These are phyloP conservation scores for Tulasnella sp. DNA, from an alignment of 768 basidiomycete species.

Conservation along the genomic window DNA sequence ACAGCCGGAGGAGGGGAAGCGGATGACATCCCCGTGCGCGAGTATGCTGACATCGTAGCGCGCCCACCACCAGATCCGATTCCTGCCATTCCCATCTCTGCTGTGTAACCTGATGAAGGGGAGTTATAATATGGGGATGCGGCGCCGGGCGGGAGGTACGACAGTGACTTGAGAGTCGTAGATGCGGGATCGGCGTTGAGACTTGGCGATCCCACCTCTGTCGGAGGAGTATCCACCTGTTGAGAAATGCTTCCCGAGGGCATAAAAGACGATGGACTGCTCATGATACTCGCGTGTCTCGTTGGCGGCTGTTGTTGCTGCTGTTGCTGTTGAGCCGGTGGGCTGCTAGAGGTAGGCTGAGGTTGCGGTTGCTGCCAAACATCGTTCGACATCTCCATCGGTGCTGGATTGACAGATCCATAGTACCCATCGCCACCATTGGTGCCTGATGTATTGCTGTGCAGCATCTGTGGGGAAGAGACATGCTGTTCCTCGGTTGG, in stretches of 20 bases:
- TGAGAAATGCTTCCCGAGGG: too few species aligned
- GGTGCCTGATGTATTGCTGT: too few species aligned
- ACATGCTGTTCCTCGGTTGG: too few species aligned
- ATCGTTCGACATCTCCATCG: neutral
- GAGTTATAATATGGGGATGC: conserved; percentile 1
- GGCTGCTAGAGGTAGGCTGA: too few species aligned
- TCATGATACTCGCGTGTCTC: too few species aligned
- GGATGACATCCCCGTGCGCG: neutral
- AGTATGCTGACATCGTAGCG: neutral
- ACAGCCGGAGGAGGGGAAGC: conserved; percentile 5
- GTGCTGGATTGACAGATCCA: neutral
- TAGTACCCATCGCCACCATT: too few species aligned
- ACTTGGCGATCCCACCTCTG: too few species aligned
- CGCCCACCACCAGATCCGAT: conserved; percentile 7
- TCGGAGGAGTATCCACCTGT: too few species aligned
- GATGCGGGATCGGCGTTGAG: conserved; percentile 2
- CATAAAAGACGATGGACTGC: too few species aligned
- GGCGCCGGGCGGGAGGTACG: conserved; percentile 14
- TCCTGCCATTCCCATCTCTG: neutral
- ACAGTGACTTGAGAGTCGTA: neutral
- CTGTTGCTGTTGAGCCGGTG: neutral
- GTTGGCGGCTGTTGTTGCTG: neutral
- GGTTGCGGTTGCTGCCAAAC: too few species aligned
- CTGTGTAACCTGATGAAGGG: neutral
- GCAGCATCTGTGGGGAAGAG: too few species aligned